Evolutionary conservation across 495 filamentous ascomycete species (phyloP).

Genomic region (Venustampulla echinocandica): DNA sequence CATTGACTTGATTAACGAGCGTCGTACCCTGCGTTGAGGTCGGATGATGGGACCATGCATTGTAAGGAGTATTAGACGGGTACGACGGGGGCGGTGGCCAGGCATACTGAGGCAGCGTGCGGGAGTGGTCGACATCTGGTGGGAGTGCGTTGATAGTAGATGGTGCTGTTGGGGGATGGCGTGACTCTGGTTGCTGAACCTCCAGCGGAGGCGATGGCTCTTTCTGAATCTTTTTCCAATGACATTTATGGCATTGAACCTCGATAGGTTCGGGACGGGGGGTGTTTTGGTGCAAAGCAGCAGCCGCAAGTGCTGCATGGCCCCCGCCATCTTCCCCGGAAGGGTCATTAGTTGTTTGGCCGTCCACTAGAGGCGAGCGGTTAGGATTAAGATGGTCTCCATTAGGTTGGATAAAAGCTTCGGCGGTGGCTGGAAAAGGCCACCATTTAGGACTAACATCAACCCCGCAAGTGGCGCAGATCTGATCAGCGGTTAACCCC

Average conservation of each 20-base stretch:
- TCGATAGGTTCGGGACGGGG: background rate
- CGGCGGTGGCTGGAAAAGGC: constrained; percentile 21
- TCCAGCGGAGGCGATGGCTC: constrained; percentile 26
- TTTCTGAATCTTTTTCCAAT: constrained; percentile 32
- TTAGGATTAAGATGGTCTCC: constrained; percentile 29
- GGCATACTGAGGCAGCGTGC: constrained; percentile 15
- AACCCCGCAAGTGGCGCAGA: constrained; percentile 47
- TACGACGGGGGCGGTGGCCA: constrained; percentile 25
- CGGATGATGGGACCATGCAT: constrained; percentile 31
- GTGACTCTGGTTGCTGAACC: constrained; percentile 30
- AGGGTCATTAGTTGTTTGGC: constrained; percentile 25
- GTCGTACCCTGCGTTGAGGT: constrained; percentile 28
- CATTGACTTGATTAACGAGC: constrained; percentile 34
- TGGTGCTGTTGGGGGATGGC: constrained; percentile 24
- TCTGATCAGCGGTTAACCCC: constrained; percentile 22
- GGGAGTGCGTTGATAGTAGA: constrained; percentile 22
- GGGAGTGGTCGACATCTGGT: constrained; percentile 10
- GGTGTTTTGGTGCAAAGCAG: constrained; percentile 20
- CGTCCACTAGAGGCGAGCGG: constrained; percentile 34
- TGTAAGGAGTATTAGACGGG: constrained; percentile 21
- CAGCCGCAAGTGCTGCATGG: constrained; percentile 40
- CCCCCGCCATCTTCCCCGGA: constrained; percentile 34
- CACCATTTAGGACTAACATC: constrained; percentile 57
- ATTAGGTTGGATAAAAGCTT: background rate
- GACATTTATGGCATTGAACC: constrained; percentile 49